A percentile compares a stretch with the other conserved stretches of the same genome.
Conservation (phyloP, 345 rosid species). For the Hypericum androsaemum region DNA sequence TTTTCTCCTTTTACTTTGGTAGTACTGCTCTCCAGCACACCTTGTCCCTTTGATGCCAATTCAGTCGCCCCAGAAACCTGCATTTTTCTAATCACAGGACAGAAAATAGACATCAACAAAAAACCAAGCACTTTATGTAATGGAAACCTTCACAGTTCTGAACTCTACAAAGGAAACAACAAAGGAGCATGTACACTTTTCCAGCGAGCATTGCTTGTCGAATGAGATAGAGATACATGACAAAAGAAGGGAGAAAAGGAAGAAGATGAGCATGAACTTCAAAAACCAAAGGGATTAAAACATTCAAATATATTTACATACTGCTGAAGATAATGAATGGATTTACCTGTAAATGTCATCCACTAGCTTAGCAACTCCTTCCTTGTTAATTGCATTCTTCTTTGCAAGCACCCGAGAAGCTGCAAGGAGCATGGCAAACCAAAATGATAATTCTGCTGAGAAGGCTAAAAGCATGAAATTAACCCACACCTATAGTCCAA, state of each 20-base stretch:
- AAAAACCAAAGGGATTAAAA: neutral
- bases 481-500: too few relatives aligned
- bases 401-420: constrained; percentile 68
- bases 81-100: constrained; percentile 56
- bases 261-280: neutral
- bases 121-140: constrained; percentile 5
- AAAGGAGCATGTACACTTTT: neutral
- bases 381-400: constrained; percentile 61
- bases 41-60: constrained; percentile 73
- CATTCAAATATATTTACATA: neutral
- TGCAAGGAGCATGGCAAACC: constrained; percentile 14
- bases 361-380: constrained; percentile 76
- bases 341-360: constrained; percentile 81
- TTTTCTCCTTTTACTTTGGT: constrained; percentile 52
- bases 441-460: neutral
- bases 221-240: too few relatives aligned
- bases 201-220: neutral
- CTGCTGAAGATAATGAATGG: neutral
- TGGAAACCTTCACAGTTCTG: neutral
- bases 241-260: neutral
- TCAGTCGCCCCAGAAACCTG: constrained; percentile 83
- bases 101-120: constrained; percentile 13
- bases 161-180: neutral
- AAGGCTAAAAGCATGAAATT: too few relatives aligned
- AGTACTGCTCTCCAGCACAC: constrained; percentile 53